Conservation (phyloP, 1,284 basidiomycete genomes). For the Sphaerobolus stellatus region DNA sequence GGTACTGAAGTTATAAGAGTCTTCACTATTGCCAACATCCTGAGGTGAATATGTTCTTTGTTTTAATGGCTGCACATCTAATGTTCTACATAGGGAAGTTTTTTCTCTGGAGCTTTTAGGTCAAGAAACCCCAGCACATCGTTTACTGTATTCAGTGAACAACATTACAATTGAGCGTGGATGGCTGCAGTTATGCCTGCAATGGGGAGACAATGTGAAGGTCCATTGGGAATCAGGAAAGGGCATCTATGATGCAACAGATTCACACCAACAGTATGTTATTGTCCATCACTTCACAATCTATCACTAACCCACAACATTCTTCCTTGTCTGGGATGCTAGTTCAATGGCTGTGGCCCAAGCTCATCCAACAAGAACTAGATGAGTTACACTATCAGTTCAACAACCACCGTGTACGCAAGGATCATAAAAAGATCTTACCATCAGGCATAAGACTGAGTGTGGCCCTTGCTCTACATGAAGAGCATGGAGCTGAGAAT, state of each 20-base stretch:
- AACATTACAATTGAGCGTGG: conserved; percentile 36
- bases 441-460: no score
- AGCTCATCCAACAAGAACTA: conserved; percentile 27
- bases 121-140: no score
- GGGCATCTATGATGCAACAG: conserved; percentile 23
- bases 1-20: no score
- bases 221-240: conserved; percentile 25
- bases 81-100: no score
- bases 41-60: no score
- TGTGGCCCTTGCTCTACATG: no score
- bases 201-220: conserved; percentile 33
- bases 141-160: no score
- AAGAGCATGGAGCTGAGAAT: no score
- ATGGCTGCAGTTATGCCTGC: conserved; percentile 30
- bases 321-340: conserved; percentile 25
- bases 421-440: conserved; percentile 24
- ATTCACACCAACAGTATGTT: conserved; percentile 26
- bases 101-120: no score
- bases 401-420: conserved; percentile 23
- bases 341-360: conserved; percentile 34
- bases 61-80: no score
- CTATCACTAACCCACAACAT: neutral
- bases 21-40: no score
- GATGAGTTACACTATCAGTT: conserved; percentile 20
- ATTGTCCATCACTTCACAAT: neutral